Evolutionary conservation across 345 rosid species (phyloP), one percentile per base, ranked within the genome.

Genomic region (Microcos paniculata): DNA sequence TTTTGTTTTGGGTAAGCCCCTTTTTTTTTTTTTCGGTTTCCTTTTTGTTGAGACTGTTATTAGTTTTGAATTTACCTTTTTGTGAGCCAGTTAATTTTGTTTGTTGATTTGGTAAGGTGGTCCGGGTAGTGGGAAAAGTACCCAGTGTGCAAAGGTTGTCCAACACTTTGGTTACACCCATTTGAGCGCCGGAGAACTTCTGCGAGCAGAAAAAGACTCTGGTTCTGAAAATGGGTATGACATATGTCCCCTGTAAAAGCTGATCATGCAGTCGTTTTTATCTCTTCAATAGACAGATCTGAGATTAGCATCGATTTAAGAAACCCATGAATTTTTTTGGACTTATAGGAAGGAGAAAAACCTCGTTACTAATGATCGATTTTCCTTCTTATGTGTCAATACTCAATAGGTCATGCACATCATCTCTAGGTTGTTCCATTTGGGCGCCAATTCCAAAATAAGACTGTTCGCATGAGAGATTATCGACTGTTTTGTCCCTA

Each of bases 41-140:
- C 43, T 70, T 51, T 51, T 51, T 56, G 42, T 21, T n/a, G 12
- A 18, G 55, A 30, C 18, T 10, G 16, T 30, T 71, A 1, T n/a
- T 51, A 40, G 62, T 30, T 69, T 26, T 30, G 11, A 19, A 28
- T 8, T 48, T 45, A 67, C 23, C 42, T 10, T 69, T 28, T 7
- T 49, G n/a, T n/a, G 9, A 18, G 15, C 31, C 72, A 28, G 7
- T 16, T 46, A 64, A 51, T 72, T 63, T 38, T 55, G 43, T 77
- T 80, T 35, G 49, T 70, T 72, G 14, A 6, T 65, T 14, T 72
- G 46, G 77, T 62, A 78, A 94, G 97, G 98, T 81, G 98, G 97
- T 62, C 98, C 98, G 46, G 98, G 94, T 70, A 88, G 97, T 78
- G 97, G 95, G 65, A 93, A 91, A 80, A 94, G 97, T 23, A 91